A percentile compares a stretch with the other conserved stretches of the same genome.
Evolutionary conservation across 1,284 basidiomycete species (phyloP).

Genomic region (Moniliella sp.): DNA sequence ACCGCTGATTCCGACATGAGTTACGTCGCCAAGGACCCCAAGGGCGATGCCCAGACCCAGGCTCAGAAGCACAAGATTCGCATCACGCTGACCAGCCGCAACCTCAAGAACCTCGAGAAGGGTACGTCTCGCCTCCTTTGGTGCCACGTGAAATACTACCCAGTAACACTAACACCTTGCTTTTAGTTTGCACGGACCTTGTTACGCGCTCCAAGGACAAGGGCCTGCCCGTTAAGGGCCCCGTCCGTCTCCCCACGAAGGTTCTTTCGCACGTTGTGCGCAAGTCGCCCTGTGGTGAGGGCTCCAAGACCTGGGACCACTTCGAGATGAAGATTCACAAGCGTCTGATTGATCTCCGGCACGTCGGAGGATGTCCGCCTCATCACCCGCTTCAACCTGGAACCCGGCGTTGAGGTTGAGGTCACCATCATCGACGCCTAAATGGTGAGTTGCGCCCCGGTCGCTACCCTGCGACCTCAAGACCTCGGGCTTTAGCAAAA

Average conservation of each 20-base stretch:
- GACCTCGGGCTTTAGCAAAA: too few relatives aligned
- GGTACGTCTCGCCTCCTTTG: too few relatives aligned
- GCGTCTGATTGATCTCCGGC: conserved; percentile 93
- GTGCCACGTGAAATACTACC: too few relatives aligned
- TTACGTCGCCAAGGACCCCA: conserved; percentile 99
- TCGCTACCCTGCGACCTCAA: too few relatives aligned
- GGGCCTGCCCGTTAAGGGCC: conserved; percentile 95
- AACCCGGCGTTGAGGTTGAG: conserved; percentile 97
- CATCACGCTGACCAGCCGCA: conserved; percentile 92
- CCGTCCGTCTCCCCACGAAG: conserved; percentile 96
- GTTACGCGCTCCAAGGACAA: conserved; percentile 99
- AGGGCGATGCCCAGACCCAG: conserved; percentile 47
- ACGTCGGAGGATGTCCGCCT: conserved; percentile 99
- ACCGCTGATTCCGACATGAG: conserved; percentile 54
- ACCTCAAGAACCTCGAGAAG: conserved; percentile 96
- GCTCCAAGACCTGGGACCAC: conserved; percentile 96
- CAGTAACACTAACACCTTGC: too few relatives aligned
- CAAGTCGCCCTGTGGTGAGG: conserved; percentile 60
- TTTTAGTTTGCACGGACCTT: conserved; percentile 81
- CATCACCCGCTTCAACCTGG: conserved; percentile 94
- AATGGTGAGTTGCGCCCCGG: too few relatives aligned
- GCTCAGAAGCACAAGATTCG: conserved; percentile 95
- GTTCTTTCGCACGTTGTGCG: conserved; percentile 94
- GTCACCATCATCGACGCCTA: conserved; percentile 91
- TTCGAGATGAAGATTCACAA: conserved; percentile 99